phyloP scores from a whole-genome alignment of 371 early-diverging fungal species.

The Nematocida sp. region DNA sequence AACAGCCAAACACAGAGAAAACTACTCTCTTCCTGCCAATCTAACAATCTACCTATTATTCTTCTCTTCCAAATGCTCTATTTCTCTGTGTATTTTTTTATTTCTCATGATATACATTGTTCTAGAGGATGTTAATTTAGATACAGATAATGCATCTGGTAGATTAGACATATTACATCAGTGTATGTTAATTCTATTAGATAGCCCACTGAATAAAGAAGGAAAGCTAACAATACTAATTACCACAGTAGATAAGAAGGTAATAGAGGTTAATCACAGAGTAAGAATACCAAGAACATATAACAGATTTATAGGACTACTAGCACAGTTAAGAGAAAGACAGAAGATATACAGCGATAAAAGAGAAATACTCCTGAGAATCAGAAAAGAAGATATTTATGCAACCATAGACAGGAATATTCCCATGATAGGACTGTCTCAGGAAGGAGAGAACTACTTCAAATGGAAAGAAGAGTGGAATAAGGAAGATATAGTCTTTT shows the following conservation, averaged over 20 bases:
- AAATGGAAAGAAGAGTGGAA: neutral
- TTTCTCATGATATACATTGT: too few species aligned
- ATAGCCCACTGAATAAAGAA: conserved; percentile 91
- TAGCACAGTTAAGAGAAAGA: conserved; percentile 88
- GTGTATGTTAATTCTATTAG: conserved; percentile 84
- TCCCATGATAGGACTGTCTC: conserved; percentile 40
- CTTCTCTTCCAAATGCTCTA: too few species aligned
- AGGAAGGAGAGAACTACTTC: conserved; percentile 45
- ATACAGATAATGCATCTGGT: too few species aligned
- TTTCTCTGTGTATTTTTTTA: too few species aligned
- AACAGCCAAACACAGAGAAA: too few species aligned
- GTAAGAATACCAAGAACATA: conserved; percentile 92
- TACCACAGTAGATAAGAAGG: conserved; percentile 78
- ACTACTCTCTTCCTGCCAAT: too few species aligned
- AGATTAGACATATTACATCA: conserved; percentile 63
- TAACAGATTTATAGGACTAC: conserved; percentile 84
- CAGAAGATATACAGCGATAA: conserved; percentile 75
- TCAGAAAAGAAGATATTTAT: conserved; percentile 85
- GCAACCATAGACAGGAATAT: conserved; percentile 78
- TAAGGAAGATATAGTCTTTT: conserved; percentile 25
- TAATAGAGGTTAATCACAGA: conserved; percentile 89
- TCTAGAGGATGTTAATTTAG: too few species aligned
- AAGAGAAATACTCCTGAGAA: conserved; percentile 81
- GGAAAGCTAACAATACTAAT: conserved; percentile 85
- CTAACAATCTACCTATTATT: too few species aligned